A percentile compares a stretch with the other conserved stretches of the same genome.
These are phyloP conservation scores for Elsinoe australis DNA, from an alignment of 2,329 filamentous ascomycete species.

Conservation along the genomic window DNA sequence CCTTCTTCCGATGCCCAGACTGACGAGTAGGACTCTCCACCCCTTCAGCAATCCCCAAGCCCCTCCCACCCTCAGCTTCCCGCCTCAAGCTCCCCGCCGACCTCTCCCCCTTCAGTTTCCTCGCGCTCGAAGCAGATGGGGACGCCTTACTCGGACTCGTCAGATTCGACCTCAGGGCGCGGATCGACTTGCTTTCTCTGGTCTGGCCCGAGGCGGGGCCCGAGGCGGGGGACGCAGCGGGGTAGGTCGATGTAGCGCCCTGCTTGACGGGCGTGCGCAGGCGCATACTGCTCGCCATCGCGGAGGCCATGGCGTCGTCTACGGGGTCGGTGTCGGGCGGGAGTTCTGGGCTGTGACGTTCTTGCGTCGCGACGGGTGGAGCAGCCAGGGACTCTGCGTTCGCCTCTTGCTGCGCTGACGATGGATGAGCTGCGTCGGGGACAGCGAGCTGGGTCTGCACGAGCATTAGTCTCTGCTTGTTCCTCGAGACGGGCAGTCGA, in stretches of 20 bases:
- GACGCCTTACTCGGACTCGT: constrained; percentile 4
- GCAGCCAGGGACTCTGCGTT: not conserved
- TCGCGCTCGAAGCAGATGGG: too few species aligned
- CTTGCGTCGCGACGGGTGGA: not conserved
- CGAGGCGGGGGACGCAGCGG: not conserved
- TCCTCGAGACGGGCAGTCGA: not conserved
- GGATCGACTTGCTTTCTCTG: not conserved
- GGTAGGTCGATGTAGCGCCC: not conserved
- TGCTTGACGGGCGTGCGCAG: constrained; percentile 5
- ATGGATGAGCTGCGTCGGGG: not conserved
- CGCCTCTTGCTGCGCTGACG: not conserved
- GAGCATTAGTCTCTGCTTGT: not conserved
- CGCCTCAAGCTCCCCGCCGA: not conserved
- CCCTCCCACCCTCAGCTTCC: not conserved
- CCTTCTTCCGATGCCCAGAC: constrained; percentile 27
- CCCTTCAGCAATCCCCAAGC: too few species aligned
- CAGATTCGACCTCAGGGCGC: not conserved
- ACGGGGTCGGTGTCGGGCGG: constrained; percentile 1
- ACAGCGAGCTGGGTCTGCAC: not conserved
- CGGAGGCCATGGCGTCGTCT: constrained; percentile 5
- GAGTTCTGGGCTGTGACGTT: constrained; percentile 1
- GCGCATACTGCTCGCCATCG: not conserved
- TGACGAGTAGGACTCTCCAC: constrained; percentile 20
- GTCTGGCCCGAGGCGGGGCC: not conserved
- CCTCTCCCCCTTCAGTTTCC: not conserved